These are phyloP conservation scores for Saccharomyces kudriavzevii DNA, from an alignment of 805 yeast species.

Conservation along the genomic window DNA sequence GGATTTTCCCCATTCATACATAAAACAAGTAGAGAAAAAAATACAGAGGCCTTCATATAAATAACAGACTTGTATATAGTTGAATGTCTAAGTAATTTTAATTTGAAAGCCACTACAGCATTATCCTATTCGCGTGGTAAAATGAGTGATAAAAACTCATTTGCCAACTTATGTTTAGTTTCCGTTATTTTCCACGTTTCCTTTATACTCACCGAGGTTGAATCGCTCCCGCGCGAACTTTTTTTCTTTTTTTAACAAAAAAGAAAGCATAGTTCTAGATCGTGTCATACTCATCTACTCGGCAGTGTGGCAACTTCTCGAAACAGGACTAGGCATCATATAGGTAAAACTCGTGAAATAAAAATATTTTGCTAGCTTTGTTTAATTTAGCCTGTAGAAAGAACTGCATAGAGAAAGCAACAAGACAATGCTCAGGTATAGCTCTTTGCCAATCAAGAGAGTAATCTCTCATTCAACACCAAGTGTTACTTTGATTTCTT, in stretches of 20 bases:
- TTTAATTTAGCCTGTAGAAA: background rate
- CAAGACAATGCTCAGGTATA: background rate
- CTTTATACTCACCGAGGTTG: background rate
- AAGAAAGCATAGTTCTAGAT: background rate
- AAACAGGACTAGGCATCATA: background rate
- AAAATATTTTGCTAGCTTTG: background rate
- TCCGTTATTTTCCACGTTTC: background rate
- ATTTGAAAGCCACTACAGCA: background rate
- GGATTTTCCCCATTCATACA: background rate
- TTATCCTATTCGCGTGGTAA: background rate
- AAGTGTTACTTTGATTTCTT: background rate
- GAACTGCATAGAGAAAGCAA: background rate
- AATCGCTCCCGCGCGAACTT: background rate
- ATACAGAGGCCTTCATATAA: background rate
- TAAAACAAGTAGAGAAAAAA: background rate
- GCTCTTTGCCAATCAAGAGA: background rate
- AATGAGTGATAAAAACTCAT: background rate
- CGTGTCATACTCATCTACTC: background rate
- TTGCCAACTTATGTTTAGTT: background rate
- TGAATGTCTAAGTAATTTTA: background rate
- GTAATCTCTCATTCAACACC: background rate
- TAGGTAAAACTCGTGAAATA: background rate
- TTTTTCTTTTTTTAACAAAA: background rate
- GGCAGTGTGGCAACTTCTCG: background rate
- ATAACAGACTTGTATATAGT: background rate